Evolutionary conservation across 345 rosid species (phyloP).

Genomic region (Linum usitatissimum): DNA sequence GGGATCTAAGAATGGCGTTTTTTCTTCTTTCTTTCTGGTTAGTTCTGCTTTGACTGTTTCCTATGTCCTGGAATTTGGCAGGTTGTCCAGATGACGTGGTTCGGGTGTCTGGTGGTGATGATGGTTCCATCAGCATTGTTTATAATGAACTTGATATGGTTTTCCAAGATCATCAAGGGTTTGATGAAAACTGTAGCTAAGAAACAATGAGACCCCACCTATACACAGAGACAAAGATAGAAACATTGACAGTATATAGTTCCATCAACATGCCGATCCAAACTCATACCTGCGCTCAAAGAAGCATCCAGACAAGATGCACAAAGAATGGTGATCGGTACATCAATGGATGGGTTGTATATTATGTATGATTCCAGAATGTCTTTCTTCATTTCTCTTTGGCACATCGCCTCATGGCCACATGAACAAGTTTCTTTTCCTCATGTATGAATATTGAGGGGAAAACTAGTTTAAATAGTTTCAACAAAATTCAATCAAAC

Average conservation of each 20-base stretch:
- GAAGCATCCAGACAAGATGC: not conserved
- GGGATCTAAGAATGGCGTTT: not conserved
- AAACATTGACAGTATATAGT: not conserved
- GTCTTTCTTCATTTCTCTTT: not conserved
- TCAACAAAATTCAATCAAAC: too few species aligned
- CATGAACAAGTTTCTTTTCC: not conserved
- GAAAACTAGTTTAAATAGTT: not conserved
- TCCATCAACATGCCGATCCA: not conserved
- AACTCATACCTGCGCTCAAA: not conserved
- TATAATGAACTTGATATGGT: conserved; percentile 22
- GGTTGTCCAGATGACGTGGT: conserved; percentile 20
- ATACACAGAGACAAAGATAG: not conserved
- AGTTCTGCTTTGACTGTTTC: not conserved
- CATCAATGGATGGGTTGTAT: not conserved
- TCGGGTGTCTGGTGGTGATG: conserved; percentile 15
- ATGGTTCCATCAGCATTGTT: conserved; percentile 19
- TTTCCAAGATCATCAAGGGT: conserved; percentile 20
- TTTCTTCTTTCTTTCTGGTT: too few species aligned
- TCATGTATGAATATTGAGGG: not conserved
- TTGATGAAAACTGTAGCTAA: conserved; percentile 21
- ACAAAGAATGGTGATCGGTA: not conserved
- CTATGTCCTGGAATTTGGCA: conserved; percentile 9
- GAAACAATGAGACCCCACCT: conserved; percentile 6
- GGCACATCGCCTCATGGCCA: not conserved
- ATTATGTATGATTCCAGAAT: not conserved